Percentiles rank a stretch among this genome's conserved stretches.
These are phyloP conservation scores for Cyclotella choctawhatcheeana DNA, from an alignment of 108 stramenopile species.

Conservation along the genomic window DNA sequence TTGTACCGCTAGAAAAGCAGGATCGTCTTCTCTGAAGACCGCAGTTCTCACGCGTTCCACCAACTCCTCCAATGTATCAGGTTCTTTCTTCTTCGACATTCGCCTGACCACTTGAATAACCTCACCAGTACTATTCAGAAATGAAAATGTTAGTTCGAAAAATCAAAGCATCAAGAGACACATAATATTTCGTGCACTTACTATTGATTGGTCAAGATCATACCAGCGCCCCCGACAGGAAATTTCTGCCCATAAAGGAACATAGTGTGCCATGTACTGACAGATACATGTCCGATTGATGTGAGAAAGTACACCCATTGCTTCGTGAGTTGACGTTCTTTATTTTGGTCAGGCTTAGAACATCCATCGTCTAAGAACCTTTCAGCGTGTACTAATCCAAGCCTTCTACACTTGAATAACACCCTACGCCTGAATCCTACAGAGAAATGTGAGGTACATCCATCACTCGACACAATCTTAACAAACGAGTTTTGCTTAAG, in stretches of 20 bases:
- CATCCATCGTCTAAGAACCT: not conserved
- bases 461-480: not conserved
- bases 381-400: not conserved
- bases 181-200: not conserved
- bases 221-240: not conserved
- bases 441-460: not conserved
- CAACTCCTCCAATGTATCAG: no score
- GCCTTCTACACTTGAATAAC: not conserved
- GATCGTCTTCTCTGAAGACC: no score
- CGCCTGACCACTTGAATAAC: no score
- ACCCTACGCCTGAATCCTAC: conserved; percentile 1
- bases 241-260: not conserved
- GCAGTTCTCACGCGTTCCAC: no score
- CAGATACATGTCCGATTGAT: not conserved
- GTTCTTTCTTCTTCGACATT: no score
- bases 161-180: no score
- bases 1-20: no score
- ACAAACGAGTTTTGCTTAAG: not conserved
- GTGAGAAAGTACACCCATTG: conserved; percentile 4
- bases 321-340: not conserved
- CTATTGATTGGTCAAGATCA: not conserved
- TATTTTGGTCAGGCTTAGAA: not conserved
- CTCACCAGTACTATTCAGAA: no score
- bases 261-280: not conserved
- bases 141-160: no score